These are phyloP conservation scores for Bipolaris bicolor DNA, from an alignment of 2,329 filamentous ascomycete species.

Conservation along the genomic window DNA sequence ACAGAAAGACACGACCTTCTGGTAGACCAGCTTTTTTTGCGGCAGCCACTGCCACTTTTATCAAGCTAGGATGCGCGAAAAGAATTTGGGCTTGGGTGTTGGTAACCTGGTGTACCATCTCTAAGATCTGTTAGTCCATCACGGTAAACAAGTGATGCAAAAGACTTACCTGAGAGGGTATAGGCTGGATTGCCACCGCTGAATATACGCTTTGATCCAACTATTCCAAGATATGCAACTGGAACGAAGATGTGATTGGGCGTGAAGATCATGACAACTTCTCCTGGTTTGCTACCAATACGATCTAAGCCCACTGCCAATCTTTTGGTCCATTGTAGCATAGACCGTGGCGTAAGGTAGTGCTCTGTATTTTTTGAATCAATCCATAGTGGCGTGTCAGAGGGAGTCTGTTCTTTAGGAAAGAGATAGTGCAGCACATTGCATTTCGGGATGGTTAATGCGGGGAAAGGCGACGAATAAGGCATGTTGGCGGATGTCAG, in stretches of 20 bases:
- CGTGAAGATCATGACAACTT: slow-evolving; percentile 60
- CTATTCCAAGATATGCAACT: slow-evolving; percentile 58
- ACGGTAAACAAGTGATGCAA: background rate
- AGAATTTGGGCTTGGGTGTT: slow-evolving; percentile 44
- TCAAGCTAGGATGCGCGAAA: slow-evolving; percentile 40
- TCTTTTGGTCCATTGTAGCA: slow-evolving; percentile 58
- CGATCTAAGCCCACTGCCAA: slow-evolving; percentile 56
- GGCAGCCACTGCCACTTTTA: slow-evolving; percentile 36
- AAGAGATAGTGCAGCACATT: slow-evolving; percentile 50
- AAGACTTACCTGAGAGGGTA: slow-evolving; percentile 53
- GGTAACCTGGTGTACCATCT: slow-evolving; percentile 44
- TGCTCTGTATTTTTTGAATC: slow-evolving; percentile 54
- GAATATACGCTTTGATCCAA: slow-evolving; percentile 59
- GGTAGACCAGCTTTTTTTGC: slow-evolving; percentile 38
- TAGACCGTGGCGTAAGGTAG: slow-evolving; percentile 54
- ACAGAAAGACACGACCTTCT: slow-evolving; percentile 40
- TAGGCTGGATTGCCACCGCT: slow-evolving; percentile 62
- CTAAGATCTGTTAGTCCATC: slow-evolving; percentile 23
- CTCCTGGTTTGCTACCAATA: slow-evolving; percentile 54
- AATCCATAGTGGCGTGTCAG: slow-evolving; percentile 59
- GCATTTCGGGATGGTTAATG: slow-evolving; percentile 54
- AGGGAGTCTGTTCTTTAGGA: slow-evolving; percentile 32
- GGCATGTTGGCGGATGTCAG: slow-evolving; percentile 42
- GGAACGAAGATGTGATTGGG: slow-evolving; percentile 62
- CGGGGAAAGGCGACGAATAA: slow-evolving; percentile 52